Evolutionary conservation across 768 basidiomycete species (phyloP).

Genomic region (Phlebiopsis flavidoalba): DNA sequence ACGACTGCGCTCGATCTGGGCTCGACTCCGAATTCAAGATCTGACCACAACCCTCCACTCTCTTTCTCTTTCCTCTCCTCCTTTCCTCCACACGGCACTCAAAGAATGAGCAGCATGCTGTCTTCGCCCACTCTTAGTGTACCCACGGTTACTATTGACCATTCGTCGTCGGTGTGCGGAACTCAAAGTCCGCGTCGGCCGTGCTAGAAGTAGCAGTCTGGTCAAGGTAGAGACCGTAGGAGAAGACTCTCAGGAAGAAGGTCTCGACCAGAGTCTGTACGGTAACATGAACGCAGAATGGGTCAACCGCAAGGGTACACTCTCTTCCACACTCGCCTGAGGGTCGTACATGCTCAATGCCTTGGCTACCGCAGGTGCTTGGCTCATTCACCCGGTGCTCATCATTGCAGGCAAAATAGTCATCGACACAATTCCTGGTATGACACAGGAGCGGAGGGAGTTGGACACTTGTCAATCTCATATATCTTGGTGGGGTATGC

Average conservation of each 20-base stretch:
- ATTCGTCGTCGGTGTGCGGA: constrained; percentile 19
- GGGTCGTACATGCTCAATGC: neutral
- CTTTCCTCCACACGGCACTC: neutral
- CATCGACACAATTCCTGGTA: constrained; percentile 90
- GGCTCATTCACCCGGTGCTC: constrained; percentile 95
- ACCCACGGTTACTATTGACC: constrained; percentile 36
- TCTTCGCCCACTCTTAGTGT: constrained; percentile 33
- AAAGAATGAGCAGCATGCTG: constrained; percentile 13
- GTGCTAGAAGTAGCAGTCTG: constrained; percentile 53
- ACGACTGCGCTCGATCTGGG: neutral
- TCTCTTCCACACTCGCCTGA: neutral
- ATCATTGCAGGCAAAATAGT: constrained; percentile 88
- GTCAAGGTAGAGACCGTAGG: constrained; percentile 85
- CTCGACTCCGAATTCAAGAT: neutral
- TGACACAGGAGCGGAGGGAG: constrained; percentile 92
- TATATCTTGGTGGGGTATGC: constrained; percentile 87
- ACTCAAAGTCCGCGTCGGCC: constrained; percentile 19
- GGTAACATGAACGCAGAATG: constrained; percentile 86
- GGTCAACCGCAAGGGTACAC: constrained; percentile 85
- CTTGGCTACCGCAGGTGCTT: constrained; percentile 65
- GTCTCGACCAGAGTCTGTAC: constrained; percentile 75
- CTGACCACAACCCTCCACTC: constrained; percentile 4
- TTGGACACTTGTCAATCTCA: constrained; percentile 90
- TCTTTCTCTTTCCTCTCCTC: constrained; percentile 1
- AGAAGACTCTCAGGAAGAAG: constrained; percentile 64